Base-by-base conservation (phyloP, 1,284 basidiomycete species). In the Termitomyces sp. region DNA sequence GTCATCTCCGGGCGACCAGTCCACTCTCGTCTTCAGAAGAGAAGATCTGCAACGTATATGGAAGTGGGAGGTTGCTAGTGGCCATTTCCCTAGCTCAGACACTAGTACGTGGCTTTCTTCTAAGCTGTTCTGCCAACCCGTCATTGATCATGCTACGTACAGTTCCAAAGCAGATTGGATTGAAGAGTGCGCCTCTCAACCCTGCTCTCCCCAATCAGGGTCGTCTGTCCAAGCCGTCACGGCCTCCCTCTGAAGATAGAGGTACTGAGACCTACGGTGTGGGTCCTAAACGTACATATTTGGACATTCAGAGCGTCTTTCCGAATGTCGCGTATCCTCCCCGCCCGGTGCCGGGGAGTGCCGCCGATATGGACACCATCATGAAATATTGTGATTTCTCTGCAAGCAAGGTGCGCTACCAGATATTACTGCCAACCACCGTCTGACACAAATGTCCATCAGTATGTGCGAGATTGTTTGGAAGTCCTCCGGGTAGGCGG, bases 391-490 rank as follows among this genome's bases (percentile, higher is more conserved):
- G 88, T 64, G 82, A 89, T 69, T 88, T 88, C 63, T 74, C 77
- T 28, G 68, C 74, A 54, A 72, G 74, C 62, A 84, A 86, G 74
- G 84, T 85, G 58, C 56, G 74, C 55, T 37, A 3, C 6, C 14
- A 4, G 4, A 14, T n/a, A 9, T 34, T 30, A 14, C 6, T 26
- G 5, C 18, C 37, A 9, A 1, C 14, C 14, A 18, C n/a, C 28
- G 13, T 1, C 18, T 19, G 16, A 28, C 46, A 14, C 44, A 7
- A 44, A n/a, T 19, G 26, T 16, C 46, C 38, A 21, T n/a, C 63
- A 86, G 79, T 88, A 86, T 64, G 86, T 89, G 11, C 80, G 86
- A 24, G 87, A 90, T 64, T 91, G 88, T 62, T 67, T 91, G 18
- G 86, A 91, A 64, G 79, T 88, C 54, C 72, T 91, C 24, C 77